Conservation (phyloP, 2,329 filamentous ascomycete species). For the Clarireedia homoeocarpa region DNA sequence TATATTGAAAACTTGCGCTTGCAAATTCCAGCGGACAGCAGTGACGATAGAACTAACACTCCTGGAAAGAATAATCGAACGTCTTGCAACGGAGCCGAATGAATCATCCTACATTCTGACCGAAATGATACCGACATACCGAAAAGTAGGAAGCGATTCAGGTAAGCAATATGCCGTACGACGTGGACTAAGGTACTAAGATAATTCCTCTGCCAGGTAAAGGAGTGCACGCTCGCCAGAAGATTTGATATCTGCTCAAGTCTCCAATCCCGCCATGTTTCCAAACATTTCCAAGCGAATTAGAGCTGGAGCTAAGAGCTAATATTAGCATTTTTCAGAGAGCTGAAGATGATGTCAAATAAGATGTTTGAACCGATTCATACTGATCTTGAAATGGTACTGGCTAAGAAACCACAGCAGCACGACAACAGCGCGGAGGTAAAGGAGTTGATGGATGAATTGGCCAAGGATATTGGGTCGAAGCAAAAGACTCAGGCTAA, state of each 20-base stretch:
- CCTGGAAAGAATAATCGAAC: neutral
- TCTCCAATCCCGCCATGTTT: neutral
- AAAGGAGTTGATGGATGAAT: neutral
- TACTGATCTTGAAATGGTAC: neutral
- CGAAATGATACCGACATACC: neutral
- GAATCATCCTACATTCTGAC: neutral
- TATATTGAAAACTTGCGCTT: neutral
- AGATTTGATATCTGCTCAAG: neutral
- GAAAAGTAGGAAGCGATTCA: neutral
- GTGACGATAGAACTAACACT: neutral
- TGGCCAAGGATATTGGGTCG: neutral
- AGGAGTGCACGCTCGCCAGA: neutral
- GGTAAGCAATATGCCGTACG: neutral
- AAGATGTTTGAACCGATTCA: neutral
- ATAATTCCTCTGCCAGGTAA: neutral
- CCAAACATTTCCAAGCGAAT: neutral
- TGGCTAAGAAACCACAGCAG: neutral
- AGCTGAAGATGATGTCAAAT: neutral
- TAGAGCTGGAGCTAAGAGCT: neutral
- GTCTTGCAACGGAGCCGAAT: neutral
- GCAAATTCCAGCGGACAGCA: neutral
- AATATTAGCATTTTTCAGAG: neutral
- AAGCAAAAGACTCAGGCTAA: no score
- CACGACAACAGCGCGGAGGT: neutral
- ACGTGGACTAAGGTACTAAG: neutral